A percentile compares a stretch with the other conserved stretches of the same genome.
Conservation (phyloP, 2,329 filamentous ascomycete genomes). For the Aureobasidium vineae region DNA sequence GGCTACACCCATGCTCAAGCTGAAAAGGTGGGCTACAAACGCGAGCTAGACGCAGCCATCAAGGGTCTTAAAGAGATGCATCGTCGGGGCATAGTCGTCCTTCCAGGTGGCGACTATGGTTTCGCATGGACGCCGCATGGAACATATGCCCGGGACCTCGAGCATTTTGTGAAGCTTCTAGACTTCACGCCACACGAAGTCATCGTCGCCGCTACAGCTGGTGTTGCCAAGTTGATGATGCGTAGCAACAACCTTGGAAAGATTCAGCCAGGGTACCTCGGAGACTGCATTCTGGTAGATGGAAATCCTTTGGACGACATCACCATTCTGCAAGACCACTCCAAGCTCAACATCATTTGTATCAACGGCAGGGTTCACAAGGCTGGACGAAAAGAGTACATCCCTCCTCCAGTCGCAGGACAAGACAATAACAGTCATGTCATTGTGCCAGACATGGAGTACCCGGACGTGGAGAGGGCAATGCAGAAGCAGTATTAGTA, state of each 20-base stretch:
- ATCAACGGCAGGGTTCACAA: slow-evolving; percentile 53
- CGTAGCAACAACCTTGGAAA: slow-evolving; percentile 44
- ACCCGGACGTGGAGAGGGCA: slow-evolving; percentile 9
- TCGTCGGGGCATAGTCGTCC: slow-evolving; percentile 45
- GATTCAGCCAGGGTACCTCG: slow-evolving; percentile 45
- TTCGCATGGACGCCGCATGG: slow-evolving; percentile 53
- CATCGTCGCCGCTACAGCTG: slow-evolving; percentile 47
- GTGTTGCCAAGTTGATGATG: slow-evolving; percentile 46
- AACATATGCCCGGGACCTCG: slow-evolving; percentile 50
- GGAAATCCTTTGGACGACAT: slow-evolving; percentile 49
- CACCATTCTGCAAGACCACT: slow-evolving; percentile 45
- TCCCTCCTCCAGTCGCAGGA: slow-evolving; percentile 17
- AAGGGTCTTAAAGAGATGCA: slow-evolving; percentile 48
- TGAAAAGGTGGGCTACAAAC: slow-evolving; percentile 47
- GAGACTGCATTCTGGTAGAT: slow-evolving; percentile 49
- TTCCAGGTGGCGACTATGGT: slow-evolving; percentile 50
- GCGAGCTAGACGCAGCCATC: slow-evolving; percentile 45
- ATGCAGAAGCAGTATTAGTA: slow-evolving; percentile 26
- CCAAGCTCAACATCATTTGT: slow-evolving; percentile 47
- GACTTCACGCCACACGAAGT: slow-evolving; percentile 48
- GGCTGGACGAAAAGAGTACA: slow-evolving; percentile 33
- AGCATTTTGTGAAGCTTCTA: slow-evolving; percentile 48
- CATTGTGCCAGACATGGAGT: slow-evolving; percentile 26
- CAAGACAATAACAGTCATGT: slow-evolving; percentile 21
- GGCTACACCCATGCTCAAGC: slow-evolving; percentile 47